Evolutionary conservation across 2,329 filamentous ascomycete genomes (phyloP), one percentile per base, ranked within the genome.

Genomic region (Macrophomina pseudophaseolina): DNA sequence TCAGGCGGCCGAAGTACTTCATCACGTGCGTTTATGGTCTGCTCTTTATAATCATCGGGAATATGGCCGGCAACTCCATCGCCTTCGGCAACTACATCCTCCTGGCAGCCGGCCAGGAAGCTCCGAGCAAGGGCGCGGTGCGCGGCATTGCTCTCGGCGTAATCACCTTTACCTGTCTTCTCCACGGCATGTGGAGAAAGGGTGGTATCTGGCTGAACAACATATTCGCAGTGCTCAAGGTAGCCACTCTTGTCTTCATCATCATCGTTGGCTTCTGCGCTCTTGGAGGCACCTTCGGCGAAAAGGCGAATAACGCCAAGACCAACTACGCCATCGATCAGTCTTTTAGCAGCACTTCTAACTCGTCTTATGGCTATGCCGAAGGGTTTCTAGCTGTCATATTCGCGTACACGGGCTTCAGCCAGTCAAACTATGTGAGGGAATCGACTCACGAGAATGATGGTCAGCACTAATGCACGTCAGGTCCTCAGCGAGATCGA

Each of bases 191-290:
- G 33, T 86, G 82, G 51, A 76, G 85, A 32, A 75, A 80, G 7
- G 83, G 82, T 3, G 85, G 85, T 2, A 85, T 87, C 51, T 71
- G 77, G 28, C 70, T 86, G 30, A 85, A 84, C 71, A 86, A 86
- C 68, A 30, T 79, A n/a, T 75, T 87, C 38, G 84, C 84, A 3
- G 72, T 81, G 3, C 70, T 84, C 67, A 87, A 87, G 69, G 72
- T 85, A 3, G 70, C 76, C 53, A 80, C 86, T 1, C 77, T 87
- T 1, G 65, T 85, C 1, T 73, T 81, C 9, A 83, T 87, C 56
- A 75, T 81, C 49, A 76, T 81, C 8, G 72, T 79, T 23, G 81
- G 79, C 9, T 74, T 80, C 54, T 66, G 64, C 14, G 68, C 68
- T 18, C 53, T 54, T 18, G 68, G 48, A 3, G 28, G 69, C 40